Percentiles rank a stretch among this genome's conserved stretches.
Conservation (phyloP, 306 rosid genomes). For the Lagenaria siceraria region DNA sequence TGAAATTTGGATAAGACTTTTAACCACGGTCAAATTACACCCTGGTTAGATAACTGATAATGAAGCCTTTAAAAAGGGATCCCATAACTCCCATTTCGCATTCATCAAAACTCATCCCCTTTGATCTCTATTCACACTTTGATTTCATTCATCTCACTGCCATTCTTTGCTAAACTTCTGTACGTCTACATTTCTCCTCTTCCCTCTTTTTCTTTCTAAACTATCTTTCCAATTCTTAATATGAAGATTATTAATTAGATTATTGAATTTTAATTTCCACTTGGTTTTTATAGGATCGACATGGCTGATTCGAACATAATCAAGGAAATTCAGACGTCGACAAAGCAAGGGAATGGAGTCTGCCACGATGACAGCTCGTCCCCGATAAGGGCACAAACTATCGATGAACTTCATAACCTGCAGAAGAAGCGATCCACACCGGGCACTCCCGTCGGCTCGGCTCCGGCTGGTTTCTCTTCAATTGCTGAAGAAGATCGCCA, state of each 20-base stretch:
- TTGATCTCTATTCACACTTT: not conserved
- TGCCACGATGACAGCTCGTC: conserved; percentile 71
- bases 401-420: conserved; percentile 75
- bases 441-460: conserved; percentile 35
- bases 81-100: not conserved
- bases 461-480: conserved; percentile 18
- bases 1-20: not conserved
- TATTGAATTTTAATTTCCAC: not conserved
- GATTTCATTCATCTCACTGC: not conserved
- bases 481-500: conserved; percentile 58
- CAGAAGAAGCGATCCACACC: conserved; percentile 77
- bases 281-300: not conserved
- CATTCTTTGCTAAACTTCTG: not conserved
- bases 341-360: conserved; percentile 14
- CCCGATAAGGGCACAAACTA: conserved; percentile 69
- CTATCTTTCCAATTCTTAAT: not conserved
- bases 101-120: not conserved
- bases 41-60: not conserved
- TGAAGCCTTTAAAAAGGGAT: not conserved
- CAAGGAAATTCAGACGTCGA: not conserved
- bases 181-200: not conserved
- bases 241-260: not conserved
- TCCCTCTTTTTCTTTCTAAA: too few relatives aligned
- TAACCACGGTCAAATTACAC: not conserved
- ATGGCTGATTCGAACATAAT: not conserved